Base-by-base conservation (phyloP, 768 basidiomycete species). In the Tulasnella sp. region DNA sequence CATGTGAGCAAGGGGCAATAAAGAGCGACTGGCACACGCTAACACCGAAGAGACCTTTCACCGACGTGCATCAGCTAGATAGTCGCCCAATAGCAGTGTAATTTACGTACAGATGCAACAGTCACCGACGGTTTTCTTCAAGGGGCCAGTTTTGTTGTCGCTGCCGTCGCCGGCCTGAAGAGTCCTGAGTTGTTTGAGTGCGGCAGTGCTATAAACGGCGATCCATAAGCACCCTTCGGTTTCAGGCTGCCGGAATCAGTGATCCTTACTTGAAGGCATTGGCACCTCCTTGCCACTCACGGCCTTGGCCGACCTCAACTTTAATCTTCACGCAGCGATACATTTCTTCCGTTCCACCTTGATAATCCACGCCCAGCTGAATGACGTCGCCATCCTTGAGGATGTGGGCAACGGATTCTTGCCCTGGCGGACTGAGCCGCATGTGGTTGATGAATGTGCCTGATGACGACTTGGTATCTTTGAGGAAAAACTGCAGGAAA, bases 381-480 rank as follows among this genome's bases (percentile, higher is more conserved):
- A 98, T 73, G 27, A 97, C 79, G 73, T 97, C 94, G 1, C 95
- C 95, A 63, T 97, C 94, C 72, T 87, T 90, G 66, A 97, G 76
- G 63, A 80, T 80, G 61, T 78, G 84, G 0, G 90, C 80, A 41
- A 82, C 74, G 3, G 84, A 86, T 69, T 95, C 94, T 5, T 81
- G 78, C 50, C 86, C 86, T 10, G 94, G 92, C 0, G 84, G 77
- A 38, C 84, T 84, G n/a, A 98, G 77, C 48, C 94, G 74, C 56
- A 94, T 82, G 69, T 97, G 94, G 70, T 99, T 99, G 63, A 98
- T 76, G 69, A 98, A 98, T 1, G 95, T 99, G 24, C 95, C 95
- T 0, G 85, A 86, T 51, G 83, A 86, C 43, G 83, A 85, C 71
- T 91, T 89, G 21, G 92, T 95, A 69, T 97, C 95, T 55, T 80